A percentile compares a stretch with the other conserved stretches of the same genome.
phyloP scores from a whole-genome alignment of 73 alveolate species.

The Symbiodinium pilosum region DNA sequence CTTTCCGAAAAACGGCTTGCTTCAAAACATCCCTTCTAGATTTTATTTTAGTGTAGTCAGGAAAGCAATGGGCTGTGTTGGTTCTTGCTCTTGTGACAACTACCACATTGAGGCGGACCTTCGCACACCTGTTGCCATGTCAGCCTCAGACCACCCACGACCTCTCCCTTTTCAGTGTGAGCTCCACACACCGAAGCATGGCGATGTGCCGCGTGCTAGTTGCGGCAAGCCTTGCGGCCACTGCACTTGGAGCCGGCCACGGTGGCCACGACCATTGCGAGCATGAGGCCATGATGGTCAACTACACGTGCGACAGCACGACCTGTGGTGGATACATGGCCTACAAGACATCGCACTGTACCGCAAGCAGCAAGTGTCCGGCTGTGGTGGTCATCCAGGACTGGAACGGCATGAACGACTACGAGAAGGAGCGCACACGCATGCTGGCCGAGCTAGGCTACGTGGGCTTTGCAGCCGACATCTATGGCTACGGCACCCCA shows the following conservation, averaged over 20 bases:
- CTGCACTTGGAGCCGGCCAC: background rate
- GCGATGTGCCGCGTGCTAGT: background rate
- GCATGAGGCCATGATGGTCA: slow-evolving; percentile 20
- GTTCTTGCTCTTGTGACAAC: too few species aligned
- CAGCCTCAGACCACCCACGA: too few species aligned
- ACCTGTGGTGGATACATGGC: slow-evolving; percentile 7
- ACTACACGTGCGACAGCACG: slow-evolving; percentile 54
- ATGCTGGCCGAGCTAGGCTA: slow-evolving; percentile 74
- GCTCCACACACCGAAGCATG: too few species aligned
- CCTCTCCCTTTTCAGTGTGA: too few species aligned
- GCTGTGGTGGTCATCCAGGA: slow-evolving; percentile 36
- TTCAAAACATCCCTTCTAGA: too few species aligned
- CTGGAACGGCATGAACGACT: slow-evolving; percentile 38
- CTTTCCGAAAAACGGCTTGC: too few species aligned
- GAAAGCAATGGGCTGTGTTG: too few species aligned
- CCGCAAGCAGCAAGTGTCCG: slow-evolving; percentile 10
- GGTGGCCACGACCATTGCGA: background rate
- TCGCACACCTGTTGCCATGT: too few species aligned
- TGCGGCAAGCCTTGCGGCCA: background rate
- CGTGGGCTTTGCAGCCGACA: slow-evolving; percentile 52
- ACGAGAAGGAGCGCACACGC: slow-evolving; percentile 68
- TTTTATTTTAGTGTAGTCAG: too few species aligned
- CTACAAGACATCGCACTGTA: background rate
- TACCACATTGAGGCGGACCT: too few species aligned
- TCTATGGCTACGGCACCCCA: slow-evolving; percentile 49